phyloP scores from a whole-genome alignment of 1,284 basidiomycete genomes.

The Tylopilus sp. region DNA sequence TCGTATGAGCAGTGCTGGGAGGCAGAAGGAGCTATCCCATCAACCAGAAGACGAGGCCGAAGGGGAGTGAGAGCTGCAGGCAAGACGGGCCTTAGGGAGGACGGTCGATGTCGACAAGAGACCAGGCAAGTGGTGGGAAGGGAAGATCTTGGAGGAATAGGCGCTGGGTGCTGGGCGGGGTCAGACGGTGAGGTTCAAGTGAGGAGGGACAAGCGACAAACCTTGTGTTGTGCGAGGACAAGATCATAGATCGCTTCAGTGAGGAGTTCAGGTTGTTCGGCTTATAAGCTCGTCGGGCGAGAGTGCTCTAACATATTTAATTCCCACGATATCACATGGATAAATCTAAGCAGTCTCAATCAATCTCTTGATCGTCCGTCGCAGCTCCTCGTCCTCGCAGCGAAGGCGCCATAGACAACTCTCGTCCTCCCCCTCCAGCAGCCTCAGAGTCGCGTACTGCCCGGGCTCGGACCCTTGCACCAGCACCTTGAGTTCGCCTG shows the following conservation, averaged over 20 bases:
- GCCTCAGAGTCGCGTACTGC: constrained; percentile 44
- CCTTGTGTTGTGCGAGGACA: constrained; percentile 32
- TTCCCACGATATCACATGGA: constrained; percentile 2
- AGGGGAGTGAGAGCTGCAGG: constrained; percentile 4
- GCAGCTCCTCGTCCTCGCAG: constrained; percentile 43
- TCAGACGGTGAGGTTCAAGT: background rate
- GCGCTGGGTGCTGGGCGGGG: constrained; percentile 40
- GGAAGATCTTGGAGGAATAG: constrained; percentile 52
- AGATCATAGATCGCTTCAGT: constrained; percentile 47
- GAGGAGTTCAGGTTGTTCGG: constrained; percentile 2
- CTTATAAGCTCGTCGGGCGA: background rate
- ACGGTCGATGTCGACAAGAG: constrained; percentile 65
- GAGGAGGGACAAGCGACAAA: constrained; percentile 18
- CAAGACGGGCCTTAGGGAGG: constrained; percentile 58
- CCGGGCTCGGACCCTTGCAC: constrained; percentile 33
- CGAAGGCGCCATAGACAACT: constrained; percentile 71
- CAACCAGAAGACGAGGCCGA: constrained; percentile 33
- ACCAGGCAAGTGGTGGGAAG: constrained; percentile 58
- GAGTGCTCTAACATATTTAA: background rate
- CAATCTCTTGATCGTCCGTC: constrained; percentile 38
- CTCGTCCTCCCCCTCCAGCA: constrained; percentile 64
- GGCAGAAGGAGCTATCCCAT: constrained; percentile 62
- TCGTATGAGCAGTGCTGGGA: constrained; percentile 34
- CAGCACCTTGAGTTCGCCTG: constrained; percentile 64
- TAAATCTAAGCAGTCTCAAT: constrained; percentile 21